phyloP scores from a whole-genome alignment of 306 rosid species.

The Lablab purpureus region DNA sequence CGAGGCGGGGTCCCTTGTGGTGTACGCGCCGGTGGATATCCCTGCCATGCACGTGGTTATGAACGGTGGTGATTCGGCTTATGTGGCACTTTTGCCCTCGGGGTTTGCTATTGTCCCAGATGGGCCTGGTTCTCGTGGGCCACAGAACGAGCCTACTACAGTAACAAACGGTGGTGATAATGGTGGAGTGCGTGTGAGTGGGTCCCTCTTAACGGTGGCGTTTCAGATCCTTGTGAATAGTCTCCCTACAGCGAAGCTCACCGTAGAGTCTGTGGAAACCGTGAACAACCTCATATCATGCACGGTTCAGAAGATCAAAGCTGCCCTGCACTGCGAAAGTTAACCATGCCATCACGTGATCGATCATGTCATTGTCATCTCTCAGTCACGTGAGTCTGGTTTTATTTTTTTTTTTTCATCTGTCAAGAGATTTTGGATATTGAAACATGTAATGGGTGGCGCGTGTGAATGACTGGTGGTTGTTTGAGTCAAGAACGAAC shows the following conservation, averaged over 20 bases:
- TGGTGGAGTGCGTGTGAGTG: constrained; percentile 57
- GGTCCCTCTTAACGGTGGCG: constrained; percentile 91
- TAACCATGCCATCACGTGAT: constrained; percentile 44
- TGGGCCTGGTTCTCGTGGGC: constrained; percentile 69
- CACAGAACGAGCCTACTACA: neutral
- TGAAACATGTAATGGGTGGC: constrained; percentile 27
- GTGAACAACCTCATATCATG: constrained; percentile 92
- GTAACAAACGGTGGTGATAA: neutral
- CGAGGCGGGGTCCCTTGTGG: constrained; percentile 88
- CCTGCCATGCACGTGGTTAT: constrained; percentile 99
- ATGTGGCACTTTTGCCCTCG: constrained; percentile 85
- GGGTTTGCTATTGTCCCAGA: constrained; percentile 93
- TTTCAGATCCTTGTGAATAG: constrained; percentile 95
- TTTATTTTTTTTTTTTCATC: neutral
- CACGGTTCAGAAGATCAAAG: constrained; percentile 92
- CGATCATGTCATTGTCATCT: neutral
- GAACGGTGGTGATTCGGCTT: constrained; percentile 98
- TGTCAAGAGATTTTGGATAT: neutral
- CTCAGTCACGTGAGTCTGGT: constrained; percentile 16
- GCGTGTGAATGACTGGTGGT: constrained; percentile 40
- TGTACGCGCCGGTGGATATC: constrained; percentile 96
- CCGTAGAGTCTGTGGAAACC: constrained; percentile 95
- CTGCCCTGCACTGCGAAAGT: constrained; percentile 81
- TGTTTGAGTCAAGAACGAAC: constrained; percentile 99
- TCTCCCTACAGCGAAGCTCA: constrained; percentile 89